Base-by-base conservation (phyloP, 352 stramenopile genomes). In the Pythium sukuiense region DNA sequence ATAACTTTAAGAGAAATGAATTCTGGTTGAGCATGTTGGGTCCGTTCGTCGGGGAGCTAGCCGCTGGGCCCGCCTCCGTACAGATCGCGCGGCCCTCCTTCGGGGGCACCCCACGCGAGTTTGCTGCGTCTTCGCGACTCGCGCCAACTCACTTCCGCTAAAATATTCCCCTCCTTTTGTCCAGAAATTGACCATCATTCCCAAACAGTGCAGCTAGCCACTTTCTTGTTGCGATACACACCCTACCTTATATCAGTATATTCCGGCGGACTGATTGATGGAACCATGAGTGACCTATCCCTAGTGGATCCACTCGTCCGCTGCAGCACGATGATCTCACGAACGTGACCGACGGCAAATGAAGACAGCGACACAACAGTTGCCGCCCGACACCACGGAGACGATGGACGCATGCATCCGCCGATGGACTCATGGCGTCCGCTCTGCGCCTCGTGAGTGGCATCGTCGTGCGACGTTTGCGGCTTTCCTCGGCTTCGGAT, bases 401-500 rank as follows among this genome's bases (percentile, higher is more conserved):
- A 30, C n/a, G 3, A 63, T 63, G 63, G 33, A n/a, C 24, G 5
- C 43, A 18, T 32, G 27, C 24, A 16, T 33, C 27, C 43, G 54
- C 27, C 46, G 54, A 67, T 60, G 52, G 41, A 27, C 54, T 30
- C 43, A 11, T 12, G 41, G 29, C 24, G 43, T 30, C 2, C 9
- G 8, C 29, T 52, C 18, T 7, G 56, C 61, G 53, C 61, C 32
- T 29, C 54, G 55, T 6, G 55, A 64, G 32, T 20, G n/a, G 27
- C 55, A 30, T 16, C 61, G 54, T 24, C 33, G 37, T n/a, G 70
- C 63, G 26, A 83, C 75, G 1, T 88, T 85, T 35, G 58, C 63
- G 9, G 82, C 80, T 2, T 89, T 91, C 64, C 61, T 88, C 43
- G 66, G 75, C 35, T 82, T 91, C 56, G 80, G 80, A 0, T 58